Evolutionary conservation across 1,284 basidiomycete genomes (phyloP).

Genomic region (Cutaneotrichosporon dermatis): DNA sequence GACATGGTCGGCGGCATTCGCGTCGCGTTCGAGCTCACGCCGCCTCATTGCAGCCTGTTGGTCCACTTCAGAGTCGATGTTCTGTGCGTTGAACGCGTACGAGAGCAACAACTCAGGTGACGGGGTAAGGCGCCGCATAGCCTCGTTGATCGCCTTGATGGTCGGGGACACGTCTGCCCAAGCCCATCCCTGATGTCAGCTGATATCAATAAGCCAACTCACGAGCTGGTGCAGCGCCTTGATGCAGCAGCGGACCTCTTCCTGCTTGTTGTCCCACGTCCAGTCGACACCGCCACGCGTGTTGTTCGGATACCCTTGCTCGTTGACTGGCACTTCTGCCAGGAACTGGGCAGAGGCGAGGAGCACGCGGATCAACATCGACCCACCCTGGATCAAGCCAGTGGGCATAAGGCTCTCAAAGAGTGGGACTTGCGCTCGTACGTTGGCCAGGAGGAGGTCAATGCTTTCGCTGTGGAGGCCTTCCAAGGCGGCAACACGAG

Average conservation of each 20-base stretch:
- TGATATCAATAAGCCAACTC: neutral
- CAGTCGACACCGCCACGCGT: slow-evolving; percentile 38
- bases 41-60: neutral
- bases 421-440: slow-evolving; percentile 10
- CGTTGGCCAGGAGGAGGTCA: slow-evolving; percentile 25
- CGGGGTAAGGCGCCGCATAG: slow-evolving; percentile 29
- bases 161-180: slow-evolving; percentile 29
- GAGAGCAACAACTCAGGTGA: slow-evolving; percentile 16
- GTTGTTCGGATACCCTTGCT: slow-evolving; percentile 36
- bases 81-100: slow-evolving; percentile 3
- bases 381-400: slow-evolving; percentile 7
- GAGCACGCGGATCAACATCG: slow-evolving; percentile 27
- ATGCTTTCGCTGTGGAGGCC: slow-evolving; percentile 27
- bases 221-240: slow-evolving; percentile 37
- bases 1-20: slow-evolving; percentile 1
- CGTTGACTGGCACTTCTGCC: slow-evolving; percentile 34
- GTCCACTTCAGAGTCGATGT: neutral
- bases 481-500: slow-evolving; percentile 23
- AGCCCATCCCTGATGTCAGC: slow-evolving; percentile 20
- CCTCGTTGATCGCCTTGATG: slow-evolving; percentile 18
- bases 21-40: slow-evolving; percentile 6
- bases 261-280: slow-evolving; percentile 39
- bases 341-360: slow-evolving; percentile 30
- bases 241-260: slow-evolving; percentile 24
- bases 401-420: slow-evolving; percentile 1